phyloP scores from a whole-genome alignment of 2,329 filamentous ascomycete genomes.

The Cladophialophora bantiana region DNA sequence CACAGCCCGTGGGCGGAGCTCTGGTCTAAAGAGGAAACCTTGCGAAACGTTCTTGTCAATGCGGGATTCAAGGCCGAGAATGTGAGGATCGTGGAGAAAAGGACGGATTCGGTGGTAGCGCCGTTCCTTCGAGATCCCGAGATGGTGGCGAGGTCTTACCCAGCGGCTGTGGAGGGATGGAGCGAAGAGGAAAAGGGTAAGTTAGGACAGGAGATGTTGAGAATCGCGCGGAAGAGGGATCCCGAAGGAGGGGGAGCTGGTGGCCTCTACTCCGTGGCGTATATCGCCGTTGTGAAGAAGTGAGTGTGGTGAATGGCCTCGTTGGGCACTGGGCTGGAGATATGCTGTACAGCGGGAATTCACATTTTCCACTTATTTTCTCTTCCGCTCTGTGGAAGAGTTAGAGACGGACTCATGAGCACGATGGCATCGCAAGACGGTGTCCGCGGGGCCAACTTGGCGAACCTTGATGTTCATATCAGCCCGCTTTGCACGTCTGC shows the following conservation, averaged over 20 bases:
- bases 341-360: too few relatives aligned
- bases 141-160: constrained; percentile 12
- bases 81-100: constrained; percentile 16
- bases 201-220: constrained; percentile 15
- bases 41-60: constrained; percentile 10
- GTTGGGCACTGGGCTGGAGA: too few relatives aligned
- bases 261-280: constrained; percentile 7
- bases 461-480: too few relatives aligned
- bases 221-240: constrained; percentile 5
- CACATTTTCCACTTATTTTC: too few relatives aligned
- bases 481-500: too few relatives aligned
- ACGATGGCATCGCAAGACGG: too few relatives aligned
- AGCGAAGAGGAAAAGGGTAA: constrained; percentile 16
- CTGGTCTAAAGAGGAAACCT: constrained; percentile 16
- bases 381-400: too few relatives aligned
- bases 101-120: constrained; percentile 14
- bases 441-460: too few relatives aligned
- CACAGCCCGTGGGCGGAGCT: constrained; percentile 16
- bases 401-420: too few relatives aligned
- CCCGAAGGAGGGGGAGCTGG: constrained; percentile 4
- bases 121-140: constrained; percentile 12
- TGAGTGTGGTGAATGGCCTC: not conserved
- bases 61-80: constrained; percentile 19
- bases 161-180: constrained; percentile 17
- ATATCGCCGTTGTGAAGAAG: constrained; percentile 21